Conservation (phyloP, 495 filamentous ascomycete species). For the Podospora comata region DNA sequence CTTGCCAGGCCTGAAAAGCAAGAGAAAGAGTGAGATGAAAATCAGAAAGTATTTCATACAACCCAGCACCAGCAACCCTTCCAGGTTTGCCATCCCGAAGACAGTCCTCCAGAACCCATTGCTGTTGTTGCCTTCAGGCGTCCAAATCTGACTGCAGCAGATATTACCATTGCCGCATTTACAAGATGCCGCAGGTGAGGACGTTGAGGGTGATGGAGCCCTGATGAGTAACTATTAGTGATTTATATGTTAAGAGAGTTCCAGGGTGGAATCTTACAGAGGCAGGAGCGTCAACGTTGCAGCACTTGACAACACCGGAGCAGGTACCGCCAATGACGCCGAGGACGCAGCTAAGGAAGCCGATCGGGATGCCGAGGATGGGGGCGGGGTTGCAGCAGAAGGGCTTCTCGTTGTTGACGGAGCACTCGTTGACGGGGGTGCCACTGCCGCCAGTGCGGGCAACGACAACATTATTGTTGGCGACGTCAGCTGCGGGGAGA, state of each 20-base stretch:
- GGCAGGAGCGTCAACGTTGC: not conserved
- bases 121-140: no score
- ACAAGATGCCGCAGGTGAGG: not conserved
- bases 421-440: not conserved
- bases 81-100: not conserved
- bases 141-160: not conserved
- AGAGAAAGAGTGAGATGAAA: not conserved
- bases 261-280: not conserved
- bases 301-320: not conserved
- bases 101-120: not conserved
- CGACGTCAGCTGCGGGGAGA: conserved; percentile 7
- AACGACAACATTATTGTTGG: not conserved
- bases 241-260: no score
- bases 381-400: conserved; percentile 17
- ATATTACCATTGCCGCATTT: not conserved
- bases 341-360: conserved; percentile 7
- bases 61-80: not conserved
- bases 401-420: conserved; percentile 10
- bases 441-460: conserved; percentile 12
- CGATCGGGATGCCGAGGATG: conserved; percentile 7
- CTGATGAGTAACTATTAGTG: not conserved
- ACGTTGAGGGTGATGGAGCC: not conserved
- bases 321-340: conserved; percentile 10
- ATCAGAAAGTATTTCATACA: not conserved
- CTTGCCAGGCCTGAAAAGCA: not conserved